Conservation (phyloP, 257 asterid species). For the Nicotiana knightiana region DNA sequence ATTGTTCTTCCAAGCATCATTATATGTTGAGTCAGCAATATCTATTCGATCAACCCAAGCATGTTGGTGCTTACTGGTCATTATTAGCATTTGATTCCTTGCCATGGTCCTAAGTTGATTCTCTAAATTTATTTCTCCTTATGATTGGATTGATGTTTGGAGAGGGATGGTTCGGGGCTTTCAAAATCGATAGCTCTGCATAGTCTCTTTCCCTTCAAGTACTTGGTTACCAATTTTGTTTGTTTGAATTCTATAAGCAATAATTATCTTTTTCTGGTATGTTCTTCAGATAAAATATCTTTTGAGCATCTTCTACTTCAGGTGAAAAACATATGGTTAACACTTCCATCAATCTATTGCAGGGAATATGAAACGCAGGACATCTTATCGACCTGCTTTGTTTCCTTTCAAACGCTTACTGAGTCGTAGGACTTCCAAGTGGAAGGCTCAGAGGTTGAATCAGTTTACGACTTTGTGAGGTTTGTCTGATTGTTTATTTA, state of each 20-base stretch:
- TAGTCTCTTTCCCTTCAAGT: neutral
- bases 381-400: slow-evolving; percentile 30
- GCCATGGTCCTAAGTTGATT: neutral
- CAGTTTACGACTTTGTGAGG: slow-evolving; percentile 22
- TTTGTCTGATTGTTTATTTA: slow-evolving; percentile 3
- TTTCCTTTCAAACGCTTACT: slow-evolving; percentile 52
- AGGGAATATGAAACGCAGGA: slow-evolving; percentile 35
- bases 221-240: neutral
- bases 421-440: slow-evolving; percentile 44
- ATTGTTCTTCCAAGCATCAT: neutral
- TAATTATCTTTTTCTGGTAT: neutral
- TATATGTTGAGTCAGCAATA: neutral
- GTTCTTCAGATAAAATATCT: neutral
- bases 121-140: neutral
- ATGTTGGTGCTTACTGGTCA: neutral
- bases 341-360: neutral
- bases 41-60: neutral
- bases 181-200: neutral
- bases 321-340: neutral
- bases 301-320: neutral
- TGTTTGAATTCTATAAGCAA: no score
- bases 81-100: neutral
- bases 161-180: neutral
- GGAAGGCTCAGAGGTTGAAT: slow-evolving; percentile 41
- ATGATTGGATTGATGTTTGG: neutral